Evolutionary conservation across 164 flowering plant species (phyloP).

Genomic region (Saururus chinensis): DNA sequence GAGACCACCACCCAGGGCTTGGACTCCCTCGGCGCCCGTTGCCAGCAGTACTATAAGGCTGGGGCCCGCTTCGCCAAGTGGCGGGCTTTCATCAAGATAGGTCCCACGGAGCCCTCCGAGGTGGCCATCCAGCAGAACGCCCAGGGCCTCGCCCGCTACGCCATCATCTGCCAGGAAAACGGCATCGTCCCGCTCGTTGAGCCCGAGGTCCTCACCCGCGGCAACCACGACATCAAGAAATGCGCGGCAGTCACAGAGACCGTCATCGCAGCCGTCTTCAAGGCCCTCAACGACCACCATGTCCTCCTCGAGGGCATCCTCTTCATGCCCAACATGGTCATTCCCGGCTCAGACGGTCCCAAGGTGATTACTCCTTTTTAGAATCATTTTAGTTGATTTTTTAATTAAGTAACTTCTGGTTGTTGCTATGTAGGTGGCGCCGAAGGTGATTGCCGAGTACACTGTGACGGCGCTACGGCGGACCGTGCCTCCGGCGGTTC

Average conservation of each 20-base stretch:
- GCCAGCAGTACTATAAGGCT: constrained; percentile 69
- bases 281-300: constrained; percentile 81
- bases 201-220: constrained; percentile 73
- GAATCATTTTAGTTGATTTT: not conserved
- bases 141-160: constrained; percentile 74
- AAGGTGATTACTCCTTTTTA: constrained; percentile 31
- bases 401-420: not conserved
- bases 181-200: constrained; percentile 84
- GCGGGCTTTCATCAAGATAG: constrained; percentile 85
- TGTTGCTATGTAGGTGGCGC: constrained; percentile 27
- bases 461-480: constrained; percentile 64
- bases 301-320: constrained; percentile 79
- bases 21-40: constrained; percentile 55
- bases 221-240: constrained; percentile 50
- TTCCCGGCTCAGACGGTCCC: constrained; percentile 74
- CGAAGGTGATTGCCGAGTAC: constrained; percentile 69
- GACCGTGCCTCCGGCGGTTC: constrained; percentile 80
- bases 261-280: constrained; percentile 70
- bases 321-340: constrained; percentile 83
- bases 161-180: constrained; percentile 78
- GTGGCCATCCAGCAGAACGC: constrained; percentile 67
- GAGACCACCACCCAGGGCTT: constrained; percentile 82
- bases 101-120: constrained; percentile 58
- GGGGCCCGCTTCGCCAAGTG: constrained; percentile 86
- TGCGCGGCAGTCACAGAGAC: constrained; percentile 69